Evolutionary conservation across 2,329 filamentous ascomycete genomes (phyloP).

Genomic region (Pseudopyricularia cyperi): DNA sequence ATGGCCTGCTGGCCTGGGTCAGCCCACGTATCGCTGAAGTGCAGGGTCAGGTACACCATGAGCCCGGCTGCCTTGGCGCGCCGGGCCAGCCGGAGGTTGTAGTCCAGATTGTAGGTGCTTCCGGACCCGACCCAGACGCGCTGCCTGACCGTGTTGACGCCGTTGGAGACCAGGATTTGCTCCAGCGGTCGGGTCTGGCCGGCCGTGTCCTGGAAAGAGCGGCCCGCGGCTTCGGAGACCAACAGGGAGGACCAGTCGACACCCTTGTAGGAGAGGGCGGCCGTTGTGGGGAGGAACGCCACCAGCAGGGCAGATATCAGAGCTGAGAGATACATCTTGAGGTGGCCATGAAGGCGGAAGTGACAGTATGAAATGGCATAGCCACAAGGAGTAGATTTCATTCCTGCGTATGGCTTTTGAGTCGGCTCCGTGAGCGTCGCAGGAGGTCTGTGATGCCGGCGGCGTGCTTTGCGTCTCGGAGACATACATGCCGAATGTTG

Average conservation of each 20-base stretch:
- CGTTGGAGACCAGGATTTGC: constrained; percentile 44
- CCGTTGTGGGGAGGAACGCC: background rate
- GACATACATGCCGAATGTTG: background rate
- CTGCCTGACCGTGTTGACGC: constrained; percentile 59
- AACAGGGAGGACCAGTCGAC: constrained; percentile 59
- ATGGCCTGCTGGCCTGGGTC: constrained; percentile 50
- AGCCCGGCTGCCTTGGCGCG: constrained; percentile 51
- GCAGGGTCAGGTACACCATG: constrained; percentile 47
- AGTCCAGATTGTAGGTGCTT: constrained; percentile 54
- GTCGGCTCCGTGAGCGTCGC: background rate
- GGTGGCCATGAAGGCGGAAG: background rate
- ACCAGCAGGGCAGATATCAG: background rate
- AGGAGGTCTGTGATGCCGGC: background rate
- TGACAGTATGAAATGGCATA: background rate
- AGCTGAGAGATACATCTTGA: background rate
- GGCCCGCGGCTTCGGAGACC: constrained; percentile 48
- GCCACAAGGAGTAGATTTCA: too few relatives aligned
- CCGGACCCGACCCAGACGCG: constrained; percentile 56
- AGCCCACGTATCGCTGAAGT: constrained; percentile 60
- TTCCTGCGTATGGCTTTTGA: background rate
- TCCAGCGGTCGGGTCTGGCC: constrained; percentile 40
- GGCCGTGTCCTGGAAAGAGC: constrained; percentile 43
- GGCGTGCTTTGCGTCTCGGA: background rate
- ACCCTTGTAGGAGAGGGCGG: constrained; percentile 37
- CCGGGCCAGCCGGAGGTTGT: constrained; percentile 55